Conservation (phyloP, 176 grass and related monocot species). For the Raddia distichophylla region DNA sequence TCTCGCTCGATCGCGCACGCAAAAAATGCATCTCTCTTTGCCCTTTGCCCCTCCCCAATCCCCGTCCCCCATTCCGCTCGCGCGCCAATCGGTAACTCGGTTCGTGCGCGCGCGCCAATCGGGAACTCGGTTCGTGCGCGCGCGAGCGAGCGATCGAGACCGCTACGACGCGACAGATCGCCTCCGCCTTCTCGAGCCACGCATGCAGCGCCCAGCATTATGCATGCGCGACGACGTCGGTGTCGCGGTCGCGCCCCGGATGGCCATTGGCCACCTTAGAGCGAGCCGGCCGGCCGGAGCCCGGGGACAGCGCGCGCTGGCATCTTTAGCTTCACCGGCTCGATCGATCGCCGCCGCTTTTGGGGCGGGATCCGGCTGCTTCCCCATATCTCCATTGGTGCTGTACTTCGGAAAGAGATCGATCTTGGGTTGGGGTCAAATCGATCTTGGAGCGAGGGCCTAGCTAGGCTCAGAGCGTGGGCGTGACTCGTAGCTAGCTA, state of each 20-base stretch:
- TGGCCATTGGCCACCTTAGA: slow-evolving; percentile 17
- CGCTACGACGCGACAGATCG: neutral
- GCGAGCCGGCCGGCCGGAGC: slow-evolving; percentile 1
- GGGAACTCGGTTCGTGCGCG: slow-evolving; percentile 19
- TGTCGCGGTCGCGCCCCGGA: neutral
- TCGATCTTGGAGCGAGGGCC: neutral
- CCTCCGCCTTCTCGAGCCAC: neutral
- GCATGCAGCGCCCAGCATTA: neutral
- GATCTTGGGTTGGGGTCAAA: neutral
- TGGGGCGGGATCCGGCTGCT: slow-evolving; percentile 24
- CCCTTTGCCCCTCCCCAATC: too few species aligned
- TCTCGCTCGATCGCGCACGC: neutral
- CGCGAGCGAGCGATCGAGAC: neutral
- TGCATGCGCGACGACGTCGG: neutral
- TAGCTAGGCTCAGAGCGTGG: too few species aligned
- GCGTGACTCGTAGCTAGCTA: too few species aligned
- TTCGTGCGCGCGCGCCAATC: neutral
- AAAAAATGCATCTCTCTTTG: neutral
- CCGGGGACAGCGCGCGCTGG: neutral
- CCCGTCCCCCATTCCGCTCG: neutral
- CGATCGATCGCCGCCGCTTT: neutral
- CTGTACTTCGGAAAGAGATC: slow-evolving; percentile 27
- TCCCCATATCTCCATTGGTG: slow-evolving; percentile 54
- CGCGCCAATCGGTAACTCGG: slow-evolving; percentile 18
- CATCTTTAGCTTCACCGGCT: neutral